Base-by-base conservation (phyloP, 805 yeast species). In the Geotrichum ghanense region DNA sequence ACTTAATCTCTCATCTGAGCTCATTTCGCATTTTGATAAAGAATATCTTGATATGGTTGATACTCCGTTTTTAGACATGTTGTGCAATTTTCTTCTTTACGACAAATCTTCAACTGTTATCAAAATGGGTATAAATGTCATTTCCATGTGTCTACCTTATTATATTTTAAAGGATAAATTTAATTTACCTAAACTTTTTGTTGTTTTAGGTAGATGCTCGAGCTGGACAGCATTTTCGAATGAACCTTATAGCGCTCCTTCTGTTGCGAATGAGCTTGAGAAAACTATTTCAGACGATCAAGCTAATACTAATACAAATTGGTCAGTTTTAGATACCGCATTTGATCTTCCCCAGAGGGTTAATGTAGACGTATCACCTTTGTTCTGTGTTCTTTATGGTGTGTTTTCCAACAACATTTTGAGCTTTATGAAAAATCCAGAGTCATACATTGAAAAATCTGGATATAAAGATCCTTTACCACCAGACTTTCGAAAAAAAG, bases 361-460 rank as follows among this genome's bases (percentile, higher is more conserved):
- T 16, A 31, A 5, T 12, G 10, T 31, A 6, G 16, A 31, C 16
- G 37, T 31, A 19, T 31, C 37, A 43, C 62, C 69, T 41, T 56
- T 76, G n/a, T 69, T 69, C 45, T 69, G 76, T 1, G 59, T 76
- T 22, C 55, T 79, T 1, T 80, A 80, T 51, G 84, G 81, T 0
- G 56, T 79, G 10, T 79, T 69, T 49, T 84, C 85, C 0, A 56
- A 68, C 20, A 74, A 74, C 50, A 60, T 78, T 3, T 53, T 70
- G 21, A 52, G 57, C 4, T 78, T 74, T 53, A 51, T 70, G 17
- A 62, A 67, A 19, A 58, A 62, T 40, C 78, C 83, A 3, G 49
- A 57, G 2, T 56, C 57, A 34, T 76, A 66, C 52, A 51, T 64
- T 31, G 45, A 52, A 5, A 35, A 47, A 45, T 50, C 56, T 45